phyloP scores from a whole-genome alignment of 1,284 basidiomycete species.

The Rhodotorula sp. region DNA sequence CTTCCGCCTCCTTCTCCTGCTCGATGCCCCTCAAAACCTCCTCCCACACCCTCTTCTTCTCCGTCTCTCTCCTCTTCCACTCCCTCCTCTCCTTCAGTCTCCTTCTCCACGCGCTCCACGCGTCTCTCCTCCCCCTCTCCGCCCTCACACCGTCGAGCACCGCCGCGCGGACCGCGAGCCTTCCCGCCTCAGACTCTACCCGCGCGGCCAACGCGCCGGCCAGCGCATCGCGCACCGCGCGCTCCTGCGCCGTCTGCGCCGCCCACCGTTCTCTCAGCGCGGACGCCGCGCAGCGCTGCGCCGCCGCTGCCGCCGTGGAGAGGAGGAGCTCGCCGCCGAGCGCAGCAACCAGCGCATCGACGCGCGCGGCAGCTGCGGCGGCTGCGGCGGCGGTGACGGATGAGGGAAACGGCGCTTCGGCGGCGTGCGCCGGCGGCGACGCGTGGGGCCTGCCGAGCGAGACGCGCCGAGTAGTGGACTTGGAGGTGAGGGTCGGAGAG shows the following conservation, averaged over 20 bases:
- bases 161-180: constrained; percentile 5
- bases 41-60: constrained; percentile 8
- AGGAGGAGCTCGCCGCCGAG: constrained; percentile 2
- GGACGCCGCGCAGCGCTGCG: neutral
- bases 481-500: neutral
- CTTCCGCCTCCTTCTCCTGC: constrained; percentile 1
- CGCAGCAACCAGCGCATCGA: neutral
- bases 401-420: neutral
- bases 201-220: neutral
- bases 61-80: neutral
- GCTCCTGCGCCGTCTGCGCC: neutral
- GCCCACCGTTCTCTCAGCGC: constrained; percentile 26
- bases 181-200: neutral
- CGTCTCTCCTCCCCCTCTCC: neutral
- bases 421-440: neutral
- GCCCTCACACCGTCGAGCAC: neutral
- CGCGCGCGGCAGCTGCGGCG: neutral
- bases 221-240: neutral
- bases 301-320: neutral
- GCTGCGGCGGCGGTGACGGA: neutral
- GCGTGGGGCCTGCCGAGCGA: neutral
- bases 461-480: neutral
- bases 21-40: constrained; percentile 15
- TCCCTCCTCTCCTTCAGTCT: neutral
- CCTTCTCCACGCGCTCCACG: constrained; percentile 4